These are phyloP conservation scores for Ustilago curta DNA, from an alignment of 1,284 basidiomycete genomes.

Conservation along the genomic window DNA sequence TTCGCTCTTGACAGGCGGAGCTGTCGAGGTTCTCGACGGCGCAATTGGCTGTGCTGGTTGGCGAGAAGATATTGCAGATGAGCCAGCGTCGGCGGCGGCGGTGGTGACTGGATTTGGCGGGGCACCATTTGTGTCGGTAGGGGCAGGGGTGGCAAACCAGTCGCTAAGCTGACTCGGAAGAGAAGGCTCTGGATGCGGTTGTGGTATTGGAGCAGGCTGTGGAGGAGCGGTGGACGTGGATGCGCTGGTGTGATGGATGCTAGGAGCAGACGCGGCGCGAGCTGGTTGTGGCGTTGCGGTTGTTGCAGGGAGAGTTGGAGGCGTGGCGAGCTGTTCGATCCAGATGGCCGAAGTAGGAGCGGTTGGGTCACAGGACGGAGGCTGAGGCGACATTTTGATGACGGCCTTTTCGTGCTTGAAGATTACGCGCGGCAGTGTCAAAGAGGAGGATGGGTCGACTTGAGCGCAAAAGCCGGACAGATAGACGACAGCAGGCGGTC, in stretches of 20 bases:
- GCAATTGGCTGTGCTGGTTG: slow-evolving; percentile 7
- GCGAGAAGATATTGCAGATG: slow-evolving; percentile 10
- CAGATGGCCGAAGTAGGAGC: slow-evolving; percentile 37
- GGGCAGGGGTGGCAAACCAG: slow-evolving; percentile 47
- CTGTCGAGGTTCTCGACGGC: not conserved
- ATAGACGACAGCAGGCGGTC: slow-evolving; percentile 32
- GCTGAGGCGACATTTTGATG: slow-evolving; percentile 38
- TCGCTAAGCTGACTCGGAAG: slow-evolving; percentile 28
- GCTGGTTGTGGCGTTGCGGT: not conserved
- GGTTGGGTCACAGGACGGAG: slow-evolving; percentile 17
- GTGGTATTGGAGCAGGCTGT: not conserved
- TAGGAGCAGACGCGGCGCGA: not conserved
- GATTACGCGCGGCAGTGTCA: not conserved
- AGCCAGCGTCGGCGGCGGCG: not conserved
- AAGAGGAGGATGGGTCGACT: not conserved
- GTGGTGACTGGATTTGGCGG: not conserved
- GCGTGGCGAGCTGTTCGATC: slow-evolving; percentile 32
- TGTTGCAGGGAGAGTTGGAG: not conserved
- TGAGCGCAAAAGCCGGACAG: slow-evolving; percentile 39
- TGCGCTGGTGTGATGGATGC: not conserved
- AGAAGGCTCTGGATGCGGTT: slow-evolving; percentile 7
- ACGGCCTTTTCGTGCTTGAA: slow-evolving; percentile 22
- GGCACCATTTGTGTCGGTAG: not conserved
- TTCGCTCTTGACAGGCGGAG: slow-evolving; percentile 24
- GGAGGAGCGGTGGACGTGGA: not conserved